Base-by-base conservation (phyloP, 495 filamentous ascomycete species). In the Aspergillus conjunctus region DNA sequence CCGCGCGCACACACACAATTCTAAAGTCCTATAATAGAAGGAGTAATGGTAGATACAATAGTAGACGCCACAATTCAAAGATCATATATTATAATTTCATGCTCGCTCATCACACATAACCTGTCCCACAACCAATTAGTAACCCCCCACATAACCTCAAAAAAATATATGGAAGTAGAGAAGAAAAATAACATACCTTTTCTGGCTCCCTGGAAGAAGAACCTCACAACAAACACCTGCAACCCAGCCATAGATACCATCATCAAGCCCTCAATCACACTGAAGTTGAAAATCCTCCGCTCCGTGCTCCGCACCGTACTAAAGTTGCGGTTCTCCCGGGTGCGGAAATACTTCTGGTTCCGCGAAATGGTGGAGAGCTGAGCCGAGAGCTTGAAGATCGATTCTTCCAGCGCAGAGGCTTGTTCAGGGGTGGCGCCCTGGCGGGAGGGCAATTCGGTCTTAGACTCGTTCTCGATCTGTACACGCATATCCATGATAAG, bases 271-370 rank as follows among this genome's bases (percentile, higher is more conserved):
- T 99, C 95, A 58, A 97, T 88, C 49, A 99, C 80, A 68, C 91
- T 96, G 77, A 99, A 97, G 73, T 97, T 97, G 77, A 97, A 93
- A 65, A 99, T 98, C 46, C 95, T 82, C 63, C 82, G 83, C 80
- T 99, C 95, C 31, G 95, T 99, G 75, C 92, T 96, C 71, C 92
- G 83, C 55, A 99, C 95, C 6, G 95, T 99, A 76, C 91, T 96
- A 77, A 98, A 96, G 74, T 99, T 99, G 49, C 95, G 85, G 81
- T 99, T 98, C 81, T 99, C 95, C 62, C 95, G 87, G 2, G 95
- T 99, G 33, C 95, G 90, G 87, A 99, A 99, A 78, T 98, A 98
- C 72, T 98, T 98, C 72, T 99, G 95, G 79, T 96, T 97, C 50
- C 95, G 87, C 17, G 91, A 91, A 71, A 99, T 93, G 56, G 93